Base-by-base conservation (phyloP, 2,329 filamentous ascomycete species). In the Nemania sp. region DNA sequence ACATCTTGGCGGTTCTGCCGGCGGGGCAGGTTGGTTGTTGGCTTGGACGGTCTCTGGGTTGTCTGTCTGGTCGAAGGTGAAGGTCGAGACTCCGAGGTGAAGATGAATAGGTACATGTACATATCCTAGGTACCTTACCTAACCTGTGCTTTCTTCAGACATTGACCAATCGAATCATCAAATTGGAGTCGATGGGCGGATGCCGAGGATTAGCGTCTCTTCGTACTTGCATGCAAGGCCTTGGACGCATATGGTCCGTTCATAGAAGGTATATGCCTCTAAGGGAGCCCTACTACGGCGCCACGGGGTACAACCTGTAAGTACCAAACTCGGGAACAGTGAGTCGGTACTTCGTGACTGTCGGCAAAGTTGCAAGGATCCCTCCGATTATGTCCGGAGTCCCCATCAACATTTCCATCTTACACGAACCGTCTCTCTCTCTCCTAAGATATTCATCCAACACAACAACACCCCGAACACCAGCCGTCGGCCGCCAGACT, bases 1-100 rank as follows among this genome's bases (percentile, higher is more conserved):
- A 91, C 95, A 98, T 98, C 67, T 69, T 82, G 74, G 67, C 69
- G 17, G 52, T 25, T 42, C 56, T 45, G 51, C 58, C 65, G 47
- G 17, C 54, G 32, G 54, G 49, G 25, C 25, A 40, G 53, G 51
- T 53, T 35, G 6, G 39, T 37, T 20, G 39, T n/a, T 17, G 46
- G 20, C n/a, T n/a, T 25, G 25, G 45, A 32, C 7, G 34, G 39
- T 51, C 50, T 64, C 37, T 43, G 42, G 35, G 46, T 39, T 29
- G 25, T 12, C 12, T 39, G 4, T 12, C 12, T 56, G 56, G 47
- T 64, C 49, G 57, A 56, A 52, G 57, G n/a, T n/a, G n/a, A n/a
- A 65, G 56, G 66, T 63, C 49, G 59, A 64, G 66, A 69, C 69
- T 64, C 43, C 21, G 25, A 29, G 18, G 43, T 29, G n/a, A n/a